Base-by-base conservation (phyloP, 768 basidiomycete species). In the Pleurotus pulmonarius region DNA sequence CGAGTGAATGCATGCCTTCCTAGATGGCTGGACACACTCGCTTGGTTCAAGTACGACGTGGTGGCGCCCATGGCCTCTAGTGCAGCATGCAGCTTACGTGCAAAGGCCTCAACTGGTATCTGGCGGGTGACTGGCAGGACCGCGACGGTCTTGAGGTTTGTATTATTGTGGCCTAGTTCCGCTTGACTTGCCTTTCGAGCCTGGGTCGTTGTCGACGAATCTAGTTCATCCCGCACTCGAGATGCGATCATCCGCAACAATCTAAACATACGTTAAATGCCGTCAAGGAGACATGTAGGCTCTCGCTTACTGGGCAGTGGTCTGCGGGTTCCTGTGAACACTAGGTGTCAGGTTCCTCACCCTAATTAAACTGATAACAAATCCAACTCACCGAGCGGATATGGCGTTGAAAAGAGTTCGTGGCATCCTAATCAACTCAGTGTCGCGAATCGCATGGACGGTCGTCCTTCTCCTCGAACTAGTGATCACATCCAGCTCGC, bases 341-440 rank as follows among this genome's bases (percentile, higher is more conserved):
- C 55, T 8, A 34, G 11, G 4, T 34, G 29, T 34, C 7, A 25
- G 34, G 3, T 18, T 22, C 48, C 39, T 2, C 29, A 37, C 22
- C 7, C 26, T 56, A 55, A 13, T 7, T 24, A 49, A 5, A 22
- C 5, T 18, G 22, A 38, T n/a, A 9, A 24, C 18, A n/a, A 44
- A 64, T 34, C 29, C 9, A 11, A 34, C 29, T 60, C 58, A 88
- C 89, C 90, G 76, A 9, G 90, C 87, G 44, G 92, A 93, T 57
- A 98, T 96, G 0, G 97, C 97, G 69, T 98, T 98, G 77, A 98
- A 99, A 8, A 99, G 78, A 0, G 97, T 97, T 65, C 91, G 87
- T 1, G 97, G 97, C 90, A 99, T 97, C 25, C 96, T 78, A 25
- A 96, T 96, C 11, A 99, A 79, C 69, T 99, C 97, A 0, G 94